Percentiles rank a stretch among this genome's conserved stretches.
Conservation (phyloP, 2,329 filamentous ascomycete genomes). For the Cordyceps javanica region DNA sequence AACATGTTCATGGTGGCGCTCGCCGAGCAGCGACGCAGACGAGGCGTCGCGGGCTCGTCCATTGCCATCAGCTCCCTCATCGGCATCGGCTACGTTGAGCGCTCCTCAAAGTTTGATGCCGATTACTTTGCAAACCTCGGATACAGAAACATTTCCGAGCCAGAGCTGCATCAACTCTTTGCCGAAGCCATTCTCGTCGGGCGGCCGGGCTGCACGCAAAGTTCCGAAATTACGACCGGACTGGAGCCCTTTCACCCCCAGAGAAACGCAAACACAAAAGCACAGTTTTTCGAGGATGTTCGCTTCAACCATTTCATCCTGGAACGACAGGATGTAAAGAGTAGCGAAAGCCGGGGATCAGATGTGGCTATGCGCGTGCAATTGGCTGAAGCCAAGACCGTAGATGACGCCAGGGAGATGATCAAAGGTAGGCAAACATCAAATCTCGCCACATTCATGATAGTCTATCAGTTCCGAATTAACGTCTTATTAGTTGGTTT, state of each 20-base stretch:
- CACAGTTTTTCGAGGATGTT: background rate
- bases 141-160: background rate
- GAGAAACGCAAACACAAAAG: background rate
- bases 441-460: no score
- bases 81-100: constrained; percentile 31
- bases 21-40: constrained; percentile 26
- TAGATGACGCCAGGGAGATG: no score
- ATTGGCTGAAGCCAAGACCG: background rate
- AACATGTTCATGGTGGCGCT: constrained; percentile 38
- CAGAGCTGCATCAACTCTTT: background rate
- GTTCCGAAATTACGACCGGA: background rate
- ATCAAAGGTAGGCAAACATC: no score
- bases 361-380: background rate
- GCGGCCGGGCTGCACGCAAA: background rate
- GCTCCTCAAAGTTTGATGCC: background rate
- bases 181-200: background rate
- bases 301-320: background rate
- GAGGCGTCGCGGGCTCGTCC: constrained; percentile 30
- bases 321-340: background rate
- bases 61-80: constrained; percentile 32
- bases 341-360: no score
- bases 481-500: no score
- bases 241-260: background rate
- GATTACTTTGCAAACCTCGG: background rate
- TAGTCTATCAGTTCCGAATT: no score